Conservation (phyloP, 345 rosid species). For the Brassica nigra region DNA sequence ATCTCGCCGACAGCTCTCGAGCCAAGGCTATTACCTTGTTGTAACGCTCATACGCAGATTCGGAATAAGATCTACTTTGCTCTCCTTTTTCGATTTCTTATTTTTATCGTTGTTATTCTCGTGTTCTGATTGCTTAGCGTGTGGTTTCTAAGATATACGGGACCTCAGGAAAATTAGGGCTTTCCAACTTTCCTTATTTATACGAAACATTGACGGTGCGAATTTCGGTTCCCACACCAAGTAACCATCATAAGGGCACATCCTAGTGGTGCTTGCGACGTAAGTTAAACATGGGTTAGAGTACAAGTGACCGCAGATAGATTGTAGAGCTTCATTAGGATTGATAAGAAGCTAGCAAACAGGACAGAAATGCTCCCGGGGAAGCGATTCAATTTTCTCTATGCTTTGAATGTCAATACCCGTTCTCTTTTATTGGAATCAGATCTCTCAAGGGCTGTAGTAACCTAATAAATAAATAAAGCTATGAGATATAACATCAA, state of each 20-base stretch:
- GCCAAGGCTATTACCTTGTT: too few relatives aligned
- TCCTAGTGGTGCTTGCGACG: conserved; percentile 59
- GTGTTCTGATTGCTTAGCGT: too few relatives aligned
- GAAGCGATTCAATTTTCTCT: conserved; percentile 63
- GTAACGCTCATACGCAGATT: too few relatives aligned
- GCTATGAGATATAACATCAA: not conserved
- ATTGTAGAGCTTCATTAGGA: conserved; percentile 81
- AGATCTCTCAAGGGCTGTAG: conserved; percentile 47
- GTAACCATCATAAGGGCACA: conserved; percentile 81
- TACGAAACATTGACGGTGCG: too few relatives aligned
- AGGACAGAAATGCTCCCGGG: conserved; percentile 80
- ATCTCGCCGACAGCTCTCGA: too few relatives aligned
- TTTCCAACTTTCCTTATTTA: too few relatives aligned
- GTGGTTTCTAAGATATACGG: too few relatives aligned
- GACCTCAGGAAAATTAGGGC: too few relatives aligned
- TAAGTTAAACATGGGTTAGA: conserved; percentile 75
- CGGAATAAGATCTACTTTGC: too few relatives aligned
- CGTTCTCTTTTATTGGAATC: conserved; percentile 38
- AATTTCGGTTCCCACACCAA: too few relatives aligned
- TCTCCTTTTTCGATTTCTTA: too few relatives aligned
- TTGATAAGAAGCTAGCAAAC: conserved; percentile 69
- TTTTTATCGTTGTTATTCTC: too few relatives aligned
- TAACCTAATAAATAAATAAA: not conserved
- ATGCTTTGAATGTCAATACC: conserved; percentile 59
- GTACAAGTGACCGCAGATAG: conserved; percentile 78